Evolutionary conservation across 108 stramenopile genomes (phyloP).

Genomic region (Cylindrotheca closterium): DNA sequence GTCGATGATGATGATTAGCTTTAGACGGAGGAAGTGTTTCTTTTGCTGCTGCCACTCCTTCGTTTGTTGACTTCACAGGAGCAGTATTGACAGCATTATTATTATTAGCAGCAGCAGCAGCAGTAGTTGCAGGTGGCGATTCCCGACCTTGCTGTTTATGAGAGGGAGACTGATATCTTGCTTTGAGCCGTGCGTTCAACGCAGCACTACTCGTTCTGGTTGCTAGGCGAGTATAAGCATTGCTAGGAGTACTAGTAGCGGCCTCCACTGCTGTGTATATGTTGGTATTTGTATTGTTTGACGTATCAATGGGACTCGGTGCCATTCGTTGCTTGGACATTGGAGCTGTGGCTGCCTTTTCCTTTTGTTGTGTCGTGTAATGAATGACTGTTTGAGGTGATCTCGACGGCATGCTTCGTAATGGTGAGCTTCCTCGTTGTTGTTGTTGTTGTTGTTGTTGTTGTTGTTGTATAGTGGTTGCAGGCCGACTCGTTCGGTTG

Average conservation of each 20-base stretch:
- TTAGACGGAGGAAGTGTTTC: background rate
- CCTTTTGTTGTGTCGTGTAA: no score
- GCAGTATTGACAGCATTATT: background rate
- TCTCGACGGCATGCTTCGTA: no score
- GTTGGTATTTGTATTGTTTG: background rate
- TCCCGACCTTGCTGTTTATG: background rate
- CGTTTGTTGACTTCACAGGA: background rate
- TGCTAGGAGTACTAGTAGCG: background rate
- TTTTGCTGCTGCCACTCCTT: background rate
- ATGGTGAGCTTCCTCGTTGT: no score
- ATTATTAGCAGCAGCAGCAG: slow-evolving; percentile 1
- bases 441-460: no score
- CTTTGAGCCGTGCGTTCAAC: background rate
- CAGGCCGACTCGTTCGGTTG: no score
- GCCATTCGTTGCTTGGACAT: no score
- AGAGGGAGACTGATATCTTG: background rate
- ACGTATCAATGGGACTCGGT: no score
- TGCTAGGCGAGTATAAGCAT: background rate
- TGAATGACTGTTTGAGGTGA: no score
- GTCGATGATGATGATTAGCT: background rate
- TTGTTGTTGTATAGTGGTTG: no score
- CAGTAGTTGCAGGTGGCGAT: background rate
- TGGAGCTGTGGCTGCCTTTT: no score
- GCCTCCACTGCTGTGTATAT: background rate
- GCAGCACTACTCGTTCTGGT: background rate